These are phyloP conservation scores for Aspergillus thermomutatus DNA, from an alignment of 2,329 filamentous ascomycete genomes.

Conservation along the genomic window DNA sequence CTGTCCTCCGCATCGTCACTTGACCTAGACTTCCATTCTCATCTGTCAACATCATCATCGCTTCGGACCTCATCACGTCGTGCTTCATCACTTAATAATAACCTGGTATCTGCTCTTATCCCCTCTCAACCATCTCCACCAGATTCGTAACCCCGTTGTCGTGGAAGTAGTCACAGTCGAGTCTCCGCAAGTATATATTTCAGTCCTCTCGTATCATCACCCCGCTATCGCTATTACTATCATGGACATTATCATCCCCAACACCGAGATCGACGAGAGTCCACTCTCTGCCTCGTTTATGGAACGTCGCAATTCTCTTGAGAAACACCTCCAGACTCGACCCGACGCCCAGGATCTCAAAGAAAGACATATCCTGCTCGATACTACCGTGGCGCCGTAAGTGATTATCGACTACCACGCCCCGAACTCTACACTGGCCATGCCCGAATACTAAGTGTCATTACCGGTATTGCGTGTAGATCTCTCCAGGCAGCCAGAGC, in stretches of 20 bases:
- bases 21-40: slow-evolving; percentile 11
- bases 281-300: slow-evolving; percentile 53
- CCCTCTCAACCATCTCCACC: not conserved
- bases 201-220: not conserved
- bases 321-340: slow-evolving; percentile 68
- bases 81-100: not conserved
- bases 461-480: slow-evolving; percentile 32
- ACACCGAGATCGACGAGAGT: slow-evolving; percentile 51
- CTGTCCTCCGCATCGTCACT: slow-evolving; percentile 12
- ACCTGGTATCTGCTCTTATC: not conserved
- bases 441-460: not conserved
- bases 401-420: slow-evolving; percentile 18
- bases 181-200: not conserved
- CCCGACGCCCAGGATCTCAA: slow-evolving; percentile 65
- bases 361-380: slow-evolving; percentile 64
- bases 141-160: not conserved
- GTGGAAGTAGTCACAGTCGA: not conserved
- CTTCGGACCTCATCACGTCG: not conserved
- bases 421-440: too few relatives aligned
- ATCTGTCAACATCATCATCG: slow-evolving; percentile 8
- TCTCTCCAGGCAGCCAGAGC: slow-evolving; percentile 60
- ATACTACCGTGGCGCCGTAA: slow-evolving; percentile 65
- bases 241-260: slow-evolving; percentile 13
- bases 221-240: slow-evolving; percentile 7
- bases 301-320: slow-evolving; percentile 63